Evolutionary conservation across 345 rosid species (phyloP).

Genomic region (Aquilaria sinensis): DNA sequence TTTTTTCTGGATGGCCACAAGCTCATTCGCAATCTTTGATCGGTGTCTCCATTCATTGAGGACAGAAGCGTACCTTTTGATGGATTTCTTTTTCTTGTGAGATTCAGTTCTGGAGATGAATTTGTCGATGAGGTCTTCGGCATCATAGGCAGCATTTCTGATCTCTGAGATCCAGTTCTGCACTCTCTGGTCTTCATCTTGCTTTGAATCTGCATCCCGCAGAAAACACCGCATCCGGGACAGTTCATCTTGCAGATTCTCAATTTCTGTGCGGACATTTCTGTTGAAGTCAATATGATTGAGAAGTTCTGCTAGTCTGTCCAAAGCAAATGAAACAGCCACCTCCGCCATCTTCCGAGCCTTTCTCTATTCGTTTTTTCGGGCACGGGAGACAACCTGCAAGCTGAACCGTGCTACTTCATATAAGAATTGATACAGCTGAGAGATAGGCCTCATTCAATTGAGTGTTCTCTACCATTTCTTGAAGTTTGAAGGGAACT

Average conservation of each 20-base stretch:
- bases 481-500: too few relatives aligned
- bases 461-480: too few relatives aligned
- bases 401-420: too few relatives aligned
- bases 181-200: constrained; percentile 19
- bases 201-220: constrained; percentile 22
- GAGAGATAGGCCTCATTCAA: too few relatives aligned
- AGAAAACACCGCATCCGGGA: constrained; percentile 24
- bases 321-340: constrained; percentile 12
- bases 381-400: too few relatives aligned
- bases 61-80: constrained; percentile 9
- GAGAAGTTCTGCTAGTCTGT: constrained; percentile 15
- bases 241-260: constrained; percentile 20
- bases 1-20: constrained; percentile 9
- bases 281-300: constrained; percentile 10
- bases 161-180: constrained; percentile 26
- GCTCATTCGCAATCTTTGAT: constrained; percentile 10
- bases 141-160: constrained; percentile 19
- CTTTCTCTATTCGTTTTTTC: too few relatives aligned
- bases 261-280: constrained; percentile 10
- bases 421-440: too few relatives aligned
- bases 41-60: constrained; percentile 8
- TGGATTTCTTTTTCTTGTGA: constrained; percentile 1
- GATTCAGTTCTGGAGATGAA: constrained; percentile 11
- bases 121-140: constrained; percentile 22
- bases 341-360: constrained; percentile 18